Percentiles rank a stretch among this genome's conserved stretches.
Evolutionary conservation across 306 rosid species (phyloP).

Genomic region (Urtica urens): DNA sequence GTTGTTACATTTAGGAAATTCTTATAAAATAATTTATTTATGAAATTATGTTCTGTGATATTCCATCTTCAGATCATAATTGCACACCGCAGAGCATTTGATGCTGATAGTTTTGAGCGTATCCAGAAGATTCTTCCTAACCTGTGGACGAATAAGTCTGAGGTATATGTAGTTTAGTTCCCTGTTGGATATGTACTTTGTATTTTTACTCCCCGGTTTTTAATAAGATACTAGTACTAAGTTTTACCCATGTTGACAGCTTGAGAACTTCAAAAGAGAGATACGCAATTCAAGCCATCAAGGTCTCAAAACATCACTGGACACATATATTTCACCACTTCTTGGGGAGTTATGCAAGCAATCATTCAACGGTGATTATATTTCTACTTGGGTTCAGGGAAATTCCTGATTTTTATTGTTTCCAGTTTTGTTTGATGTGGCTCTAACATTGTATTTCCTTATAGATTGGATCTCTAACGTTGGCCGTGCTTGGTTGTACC

Average conservation of each 20-base stretch:
- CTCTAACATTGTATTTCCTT: background rate
- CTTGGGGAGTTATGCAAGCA: slow-evolving; percentile 46
- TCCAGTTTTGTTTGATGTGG: too few species aligned
- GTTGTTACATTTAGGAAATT: too few species aligned
- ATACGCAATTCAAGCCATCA: slow-evolving; percentile 42
- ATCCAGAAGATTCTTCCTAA: slow-evolving; percentile 37
- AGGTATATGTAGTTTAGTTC: too few species aligned
- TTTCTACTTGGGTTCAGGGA: background rate
- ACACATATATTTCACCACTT: slow-evolving; percentile 45
- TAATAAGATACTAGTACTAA: too few species aligned
- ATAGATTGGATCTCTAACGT: slow-evolving; percentile 35
- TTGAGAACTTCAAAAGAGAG: slow-evolving; percentile 13
- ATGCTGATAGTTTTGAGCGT: slow-evolving; percentile 30
- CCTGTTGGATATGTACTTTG: too few species aligned
- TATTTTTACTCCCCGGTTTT: too few species aligned
- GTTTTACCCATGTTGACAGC: slow-evolving; percentile 23
- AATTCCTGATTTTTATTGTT: background rate
- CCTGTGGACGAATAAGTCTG: slow-evolving; percentile 15
- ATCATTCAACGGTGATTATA: slow-evolving; percentile 37
- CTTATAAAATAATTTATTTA: too few species aligned
- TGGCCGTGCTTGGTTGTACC: slow-evolving; percentile 65
- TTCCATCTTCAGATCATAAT: slow-evolving; percentile 45
- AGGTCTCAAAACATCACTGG: slow-evolving; percentile 41
- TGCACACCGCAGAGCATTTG: slow-evolving; percentile 68
- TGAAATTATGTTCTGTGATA: slow-evolving; percentile 4